Evolutionary conservation across 768 basidiomycete genomes (phyloP), one percentile per base, ranked within the genome.

Genomic region (Podaxis pistillaris): DNA sequence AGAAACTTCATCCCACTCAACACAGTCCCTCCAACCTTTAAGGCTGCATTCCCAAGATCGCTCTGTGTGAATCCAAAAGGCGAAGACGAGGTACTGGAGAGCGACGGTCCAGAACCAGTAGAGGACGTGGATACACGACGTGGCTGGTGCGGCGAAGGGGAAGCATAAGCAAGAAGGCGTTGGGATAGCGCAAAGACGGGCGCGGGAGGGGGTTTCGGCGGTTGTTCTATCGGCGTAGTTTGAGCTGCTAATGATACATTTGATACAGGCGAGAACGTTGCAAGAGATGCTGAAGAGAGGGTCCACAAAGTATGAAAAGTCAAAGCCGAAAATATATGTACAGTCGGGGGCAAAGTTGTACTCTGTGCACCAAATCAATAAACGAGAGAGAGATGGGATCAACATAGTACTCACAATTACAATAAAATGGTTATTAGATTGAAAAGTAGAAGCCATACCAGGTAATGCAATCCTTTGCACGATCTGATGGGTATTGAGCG

Each of bases 1-100:
- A 89, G 69, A 6, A 82, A 81, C 69, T 83, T 82, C 80, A 90
- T 82, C 19, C 88, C 87, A 66, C 79, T 86, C 62, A 89, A 72
- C 9, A 91, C 79, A 24, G 78, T 83, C 36, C 84, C 86, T 22
- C 88, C 87, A 1, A 87, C 82, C 65, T 79, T 85, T 58, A 83
- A 67, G 6, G 87, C 87, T 9, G 85, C 78, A 61, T 71, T 78
- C 15, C 86, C 83, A 1, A 86, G 64, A 51, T 86, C 83, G 1
- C 78, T 77, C 62, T 83, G 83, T 1, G 77, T 76, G 68, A 68
- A 11, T 56, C 52, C 54, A 44, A 57, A 17, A 61, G 65, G 30
- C 53, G 62, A 58, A 5, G 66, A 65, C 0, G 68, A 66, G 12
- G 47, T 28, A 46, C 58, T 59, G 3, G 72, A 70, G 4, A 70